phyloP scores from a whole-genome alignment of 2,329 filamentous ascomycete species.

The Coleophoma eucalyptorum region DNA sequence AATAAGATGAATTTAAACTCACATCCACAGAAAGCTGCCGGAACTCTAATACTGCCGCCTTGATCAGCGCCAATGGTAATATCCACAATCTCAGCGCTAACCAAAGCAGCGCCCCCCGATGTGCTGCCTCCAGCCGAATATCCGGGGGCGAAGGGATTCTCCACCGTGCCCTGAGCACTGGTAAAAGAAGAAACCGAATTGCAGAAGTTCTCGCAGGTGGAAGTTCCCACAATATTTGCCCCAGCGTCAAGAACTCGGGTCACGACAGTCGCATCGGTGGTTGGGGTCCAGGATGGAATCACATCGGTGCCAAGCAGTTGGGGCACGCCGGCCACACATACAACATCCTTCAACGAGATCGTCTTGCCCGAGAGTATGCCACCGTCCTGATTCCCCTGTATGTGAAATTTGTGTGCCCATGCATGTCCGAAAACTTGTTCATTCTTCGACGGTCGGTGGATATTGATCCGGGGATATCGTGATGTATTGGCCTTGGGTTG shows the following conservation, averaged over 20 bases:
- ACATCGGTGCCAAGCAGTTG: no score
- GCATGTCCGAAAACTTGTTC: no score
- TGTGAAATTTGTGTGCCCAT: no score
- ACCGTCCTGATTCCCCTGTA: no score
- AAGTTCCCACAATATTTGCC: slow-evolving; percentile 42
- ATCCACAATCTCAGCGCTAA: slow-evolving; percentile 34
- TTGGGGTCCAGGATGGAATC: slow-evolving; percentile 8
- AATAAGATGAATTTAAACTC: no score
- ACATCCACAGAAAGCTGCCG: no score
- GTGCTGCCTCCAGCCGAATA: slow-evolving; percentile 48
- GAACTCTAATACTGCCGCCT: slow-evolving; percentile 63
- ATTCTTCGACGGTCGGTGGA: no score
- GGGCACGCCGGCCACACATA: no score
- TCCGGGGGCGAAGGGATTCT: slow-evolving; percentile 39
- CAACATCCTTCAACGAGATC: no score
- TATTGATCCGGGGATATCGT: no score
- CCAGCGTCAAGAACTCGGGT: slow-evolving; percentile 44
- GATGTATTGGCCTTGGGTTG: no score
- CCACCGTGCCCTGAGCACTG: slow-evolving; percentile 39
- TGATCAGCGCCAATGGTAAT: slow-evolving; percentile 56
- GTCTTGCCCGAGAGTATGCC: no score
- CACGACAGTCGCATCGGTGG: slow-evolving; percentile 49
- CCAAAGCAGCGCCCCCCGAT: slow-evolving; percentile 42
- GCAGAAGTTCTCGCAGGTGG: slow-evolving; percentile 50
- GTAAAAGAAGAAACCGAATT: slow-evolving; percentile 44